Evolutionary conservation across 106 monocot genomes (phyloP), one percentile per base, ranked within the genome.

Genomic region (Dendrobium chrysotoxum): DNA sequence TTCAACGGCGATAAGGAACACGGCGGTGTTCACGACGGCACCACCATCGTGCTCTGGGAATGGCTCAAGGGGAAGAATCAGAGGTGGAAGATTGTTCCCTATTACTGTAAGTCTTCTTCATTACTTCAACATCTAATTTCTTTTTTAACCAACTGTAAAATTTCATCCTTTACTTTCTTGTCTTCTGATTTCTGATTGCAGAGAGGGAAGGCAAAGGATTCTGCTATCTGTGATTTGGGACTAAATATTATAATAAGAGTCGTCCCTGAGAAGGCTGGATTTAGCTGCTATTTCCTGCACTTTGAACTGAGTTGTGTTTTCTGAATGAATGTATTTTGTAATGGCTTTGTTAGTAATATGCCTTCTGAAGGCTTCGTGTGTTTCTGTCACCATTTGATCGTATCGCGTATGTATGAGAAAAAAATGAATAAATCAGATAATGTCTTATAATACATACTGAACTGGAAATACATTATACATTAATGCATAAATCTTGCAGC

Each of bases 41-140:
- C 86, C 77, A 75, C 57, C 18, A 64, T 89, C 28, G 89, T 86
- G 55, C 86, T 89, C 26, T 89, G 81, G 77, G 84, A 89, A 79
- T 89, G 89, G 89, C 47, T 76, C 57, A 80, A 89, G 77, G 86
- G 86, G 0, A 86, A 86, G 68, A 89, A 89, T 83, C 89, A 89
- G 79, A 76, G 86, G 68, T 89, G 89, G 89, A 89, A 89, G 86
- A 86, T 89, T 25, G 71, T 41, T 38, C 89, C 89, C 4, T 84
- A 82, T 39, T 76, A 74, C 39, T 74, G 74, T 74, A 42, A 74
- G 74, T 74, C 35, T 31, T 31, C 12, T 30, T 28, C 13, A 10
- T 58, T n/a, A 20, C 57, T 58, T 21, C 21, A 4, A 13, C 53
- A 40, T 40, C 5, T 42, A 42, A 7, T 42, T 42, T 7, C 0